These are phyloP conservation scores for Mollisia scopiformis DNA, from an alignment of 2,329 filamentous ascomycete species.

Conservation along the genomic window DNA sequence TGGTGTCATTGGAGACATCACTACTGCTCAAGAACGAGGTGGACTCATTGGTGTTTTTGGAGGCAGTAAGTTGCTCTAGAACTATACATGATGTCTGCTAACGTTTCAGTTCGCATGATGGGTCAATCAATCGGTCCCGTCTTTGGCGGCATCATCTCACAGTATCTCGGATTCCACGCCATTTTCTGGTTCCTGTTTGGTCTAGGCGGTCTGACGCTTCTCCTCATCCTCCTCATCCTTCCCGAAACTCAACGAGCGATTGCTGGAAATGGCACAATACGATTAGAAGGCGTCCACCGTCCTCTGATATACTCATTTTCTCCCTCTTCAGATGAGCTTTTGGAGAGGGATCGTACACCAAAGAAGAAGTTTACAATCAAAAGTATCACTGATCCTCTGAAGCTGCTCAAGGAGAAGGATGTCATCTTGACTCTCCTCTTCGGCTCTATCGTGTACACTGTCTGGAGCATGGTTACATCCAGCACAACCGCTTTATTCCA, in stretches of 20 bases:
- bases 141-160: conserved; percentile 41
- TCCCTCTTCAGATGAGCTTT: conserved; percentile 17
- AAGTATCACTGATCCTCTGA: conserved; percentile 43
- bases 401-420: conserved; percentile 48
- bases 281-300: conserved; percentile 42
- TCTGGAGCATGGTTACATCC: conserved; percentile 52
- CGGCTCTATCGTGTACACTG: conserved; percentile 47
- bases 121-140: conserved; percentile 50
- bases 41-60: conserved; percentile 43
- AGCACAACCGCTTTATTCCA: conserved; percentile 44
- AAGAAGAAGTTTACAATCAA: conserved; percentile 36
- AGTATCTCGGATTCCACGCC: conserved; percentile 41
- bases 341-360: conserved; percentile 11
- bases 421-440: conserved; percentile 47
- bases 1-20: conserved; percentile 46
- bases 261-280: conserved; percentile 43
- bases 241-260: conserved; percentile 44
- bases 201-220: conserved; percentile 38
- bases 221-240: conserved; percentile 44
- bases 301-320: conserved; percentile 40
- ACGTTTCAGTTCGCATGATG: conserved; percentile 41
- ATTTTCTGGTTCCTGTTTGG: conserved; percentile 47
- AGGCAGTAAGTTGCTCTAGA: conserved; percentile 35
- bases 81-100: neutral
- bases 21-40: conserved; percentile 41